Base-by-base conservation (phyloP, 192 early-diverging fungal species). In the Linnemannia zychae region DNA sequence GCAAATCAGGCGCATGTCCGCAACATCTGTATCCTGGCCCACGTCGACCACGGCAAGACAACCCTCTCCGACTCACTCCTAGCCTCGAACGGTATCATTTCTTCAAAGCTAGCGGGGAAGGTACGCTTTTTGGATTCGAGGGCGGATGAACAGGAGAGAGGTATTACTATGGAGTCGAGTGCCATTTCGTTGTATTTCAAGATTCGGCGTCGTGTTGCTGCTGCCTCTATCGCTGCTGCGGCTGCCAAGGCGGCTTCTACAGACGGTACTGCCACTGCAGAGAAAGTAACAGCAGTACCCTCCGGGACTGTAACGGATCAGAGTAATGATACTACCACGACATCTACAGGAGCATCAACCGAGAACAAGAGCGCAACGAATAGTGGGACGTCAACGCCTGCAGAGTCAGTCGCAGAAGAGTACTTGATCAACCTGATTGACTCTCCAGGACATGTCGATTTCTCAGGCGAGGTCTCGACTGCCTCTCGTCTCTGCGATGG, bases 41-140 rank as follows among this genome's bases (percentile, higher is more conserved):
- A 99, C 80, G 99, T 99, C 38, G 99, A 99, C 91, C 97, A 98
- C 88, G 97, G 96, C 77, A 99, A 99, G 85, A 99, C 99, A 12
- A 99, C 99, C 11, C 93, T 99, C 16, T 97, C 96, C 36, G 99
- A 99, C 78, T 95, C 95, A 7, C 89, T 99, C 18, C 85, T 99
- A 9, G 95, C 99, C n/a, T 96, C 97, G 17, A 99, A 99, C 86
- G 98, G 99, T 60, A 99, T 99, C 87, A 99, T 99, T 66, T 97
- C 96, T 38, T 91, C 90, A 76, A 99, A 98, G 82, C 91, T 99
- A 31, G 96, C 99, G 2, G 99, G 99, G 4, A 98, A 98, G 76
- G 93, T 98, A 16, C 94, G 98, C 38, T 99, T 98, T 81, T 89
- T 99, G 71, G 99, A 99, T 89, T 96, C 94, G 70, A 90, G 99